Evolutionary conservation across 2,329 filamentous ascomycete genomes (phyloP).

Genomic region (Botryotinia convoluta): DNA sequence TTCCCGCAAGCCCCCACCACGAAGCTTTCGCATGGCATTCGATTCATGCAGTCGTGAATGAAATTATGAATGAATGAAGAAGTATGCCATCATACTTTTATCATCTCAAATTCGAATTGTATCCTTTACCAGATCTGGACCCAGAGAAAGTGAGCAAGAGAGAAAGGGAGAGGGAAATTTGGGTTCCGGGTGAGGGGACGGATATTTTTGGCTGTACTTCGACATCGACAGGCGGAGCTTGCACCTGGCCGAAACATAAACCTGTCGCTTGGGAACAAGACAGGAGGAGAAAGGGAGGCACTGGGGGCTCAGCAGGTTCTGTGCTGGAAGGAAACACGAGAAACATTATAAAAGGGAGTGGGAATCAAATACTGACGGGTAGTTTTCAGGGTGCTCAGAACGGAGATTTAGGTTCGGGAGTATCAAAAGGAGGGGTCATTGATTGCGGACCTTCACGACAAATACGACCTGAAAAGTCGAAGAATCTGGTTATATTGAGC

Average conservation of each 20-base stretch:
- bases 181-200: slow-evolving; percentile 49
- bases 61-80: slow-evolving; percentile 3
- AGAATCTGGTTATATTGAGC: background rate
- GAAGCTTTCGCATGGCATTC: background rate
- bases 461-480: background rate
- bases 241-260: slow-evolving; percentile 30
- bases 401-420: too few relatives aligned
- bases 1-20: background rate
- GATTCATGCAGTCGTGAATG: slow-evolving; percentile 7
- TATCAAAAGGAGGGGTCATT: slow-evolving; percentile 23
- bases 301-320: background rate
- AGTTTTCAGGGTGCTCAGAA: background rate
- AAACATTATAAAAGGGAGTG: background rate
- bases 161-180: slow-evolving; percentile 39
- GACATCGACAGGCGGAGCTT: background rate
- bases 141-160: slow-evolving; percentile 4
- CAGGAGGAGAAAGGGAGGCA: background rate
- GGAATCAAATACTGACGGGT: background rate
- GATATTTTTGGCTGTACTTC: slow-evolving; percentile 42
- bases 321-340: slow-evolving; percentile 23
- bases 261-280: slow-evolving; percentile 5
- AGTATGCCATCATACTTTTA: slow-evolving; percentile 53
- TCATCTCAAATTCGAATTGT: slow-evolving; percentile 65
- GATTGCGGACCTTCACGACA: slow-evolving; percentile 40
- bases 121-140: slow-evolving; percentile 38